phyloP scores from a whole-genome alignment of 129 eudicot genomes.

The Centella asiatica region DNA sequence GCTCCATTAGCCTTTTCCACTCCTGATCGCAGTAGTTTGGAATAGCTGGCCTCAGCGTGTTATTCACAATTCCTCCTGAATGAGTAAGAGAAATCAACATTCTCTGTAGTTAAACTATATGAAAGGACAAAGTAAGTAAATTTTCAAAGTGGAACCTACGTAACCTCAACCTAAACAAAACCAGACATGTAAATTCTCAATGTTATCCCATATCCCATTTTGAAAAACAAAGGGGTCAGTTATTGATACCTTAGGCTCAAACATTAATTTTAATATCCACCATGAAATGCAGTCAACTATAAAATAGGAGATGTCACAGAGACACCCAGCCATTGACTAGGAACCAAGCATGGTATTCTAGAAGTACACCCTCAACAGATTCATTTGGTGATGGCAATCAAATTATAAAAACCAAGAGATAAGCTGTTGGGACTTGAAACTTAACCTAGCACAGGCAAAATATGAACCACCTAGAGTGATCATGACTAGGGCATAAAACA shows the following conservation, averaged over 20 bases:
- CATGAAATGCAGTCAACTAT: no score
- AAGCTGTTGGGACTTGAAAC: no score
- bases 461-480: no score
- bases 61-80: constrained; percentile 94
- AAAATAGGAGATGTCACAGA: not conserved
- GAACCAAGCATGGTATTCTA: not conserved
- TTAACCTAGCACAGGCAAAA: no score
- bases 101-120: not conserved
- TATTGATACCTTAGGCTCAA: no score
- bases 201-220: no score
- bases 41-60: constrained; percentile 76
- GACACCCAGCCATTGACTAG: not conserved
- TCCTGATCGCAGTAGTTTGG: constrained; percentile 70
- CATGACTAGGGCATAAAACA: no score
- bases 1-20: constrained; percentile 85
- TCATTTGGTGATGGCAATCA: not conserved
- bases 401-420: not conserved
- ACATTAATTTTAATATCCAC: no score
- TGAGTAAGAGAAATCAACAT: not conserved
- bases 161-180: not conserved
- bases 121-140: not conserved
- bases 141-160: not conserved
- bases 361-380: not conserved
- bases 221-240: no score
- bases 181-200: not conserved